These are phyloP conservation scores for Scenedesmus sp. DNA, from an alignment of 163 green algal genomes.

Conservation along the genomic window DNA sequence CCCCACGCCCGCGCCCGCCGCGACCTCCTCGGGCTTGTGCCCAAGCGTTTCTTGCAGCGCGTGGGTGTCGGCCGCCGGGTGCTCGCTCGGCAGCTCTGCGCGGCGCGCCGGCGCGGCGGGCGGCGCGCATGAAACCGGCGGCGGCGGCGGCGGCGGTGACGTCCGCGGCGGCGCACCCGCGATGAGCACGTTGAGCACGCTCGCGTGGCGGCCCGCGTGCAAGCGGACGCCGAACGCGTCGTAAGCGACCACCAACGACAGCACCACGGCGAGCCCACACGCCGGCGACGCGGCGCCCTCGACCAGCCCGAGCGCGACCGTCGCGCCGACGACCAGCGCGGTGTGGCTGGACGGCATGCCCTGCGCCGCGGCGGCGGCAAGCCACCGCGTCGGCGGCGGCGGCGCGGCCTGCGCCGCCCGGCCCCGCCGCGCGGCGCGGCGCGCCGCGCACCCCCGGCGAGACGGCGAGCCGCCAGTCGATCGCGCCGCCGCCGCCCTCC, in stretches of 20 bases:
- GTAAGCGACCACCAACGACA: constrained; percentile 89
- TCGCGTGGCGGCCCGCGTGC: constrained; percentile 87
- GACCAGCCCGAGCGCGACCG: constrained; percentile 75
- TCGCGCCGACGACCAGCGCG: constrained; percentile 83
- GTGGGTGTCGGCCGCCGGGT: constrained; percentile 3
- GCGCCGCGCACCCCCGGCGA: too few species aligned
- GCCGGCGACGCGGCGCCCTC: constrained; percentile 66
- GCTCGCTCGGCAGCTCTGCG: constrained; percentile 1
- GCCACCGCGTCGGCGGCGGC: too few species aligned
- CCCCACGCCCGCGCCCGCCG: constrained; percentile 13
- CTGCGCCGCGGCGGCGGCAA: too few species aligned
- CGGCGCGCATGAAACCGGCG: neutral
- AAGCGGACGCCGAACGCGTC: constrained; percentile 88
- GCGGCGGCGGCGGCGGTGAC: neutral
- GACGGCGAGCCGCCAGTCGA: constrained; percentile 65
- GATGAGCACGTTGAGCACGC: constrained; percentile 94
- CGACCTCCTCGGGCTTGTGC: constrained; percentile 30
- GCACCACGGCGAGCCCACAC: constrained; percentile 86
- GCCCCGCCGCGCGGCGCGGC: too few species aligned
- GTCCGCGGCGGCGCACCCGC: constrained; percentile 76
- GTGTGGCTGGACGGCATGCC: constrained; percentile 95
- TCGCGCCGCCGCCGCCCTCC: neutral
- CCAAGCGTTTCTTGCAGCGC: constrained; percentile 9
- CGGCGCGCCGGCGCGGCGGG: too few species aligned
- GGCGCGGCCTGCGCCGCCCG: too few species aligned